Evolutionary conservation across 192 early-diverging fungal genomes (phyloP), one percentile per base, ranked within the genome.

Genomic region (Umbelopsis ramanniana): DNA sequence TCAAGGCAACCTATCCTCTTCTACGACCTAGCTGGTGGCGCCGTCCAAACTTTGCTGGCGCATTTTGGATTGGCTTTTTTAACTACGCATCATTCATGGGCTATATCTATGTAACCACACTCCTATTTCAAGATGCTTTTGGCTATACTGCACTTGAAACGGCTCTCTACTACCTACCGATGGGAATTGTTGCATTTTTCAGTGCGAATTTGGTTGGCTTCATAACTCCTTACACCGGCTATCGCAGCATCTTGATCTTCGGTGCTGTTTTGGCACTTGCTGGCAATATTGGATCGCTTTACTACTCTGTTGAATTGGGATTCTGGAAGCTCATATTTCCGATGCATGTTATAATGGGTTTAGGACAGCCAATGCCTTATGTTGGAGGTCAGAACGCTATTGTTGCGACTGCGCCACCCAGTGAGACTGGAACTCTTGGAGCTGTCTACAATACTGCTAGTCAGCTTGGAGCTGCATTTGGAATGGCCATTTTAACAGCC

Each of bases 91-190:
- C 72, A 73, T 85, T 83, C 57, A 47, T 74, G 9, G 76, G 76
- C 19, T 85, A 85, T 45, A 79, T 79, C n/a, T 76, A 83, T 33
- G 79, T 76, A 40, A 76, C 79, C n/a, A 83, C 84, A 6, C 72
- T 85, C 50, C 81, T 83, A 26, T 85, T 85, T 54, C 82, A 85
- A 47, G 80, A 83, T 14, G 60, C 81, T 35, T 79, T 75, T 72
- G 72, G 74, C 40, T 83, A 81, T 48, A 66, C 70, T 14, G 77
- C 84, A 4, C 52, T 83, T 55, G 69, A 81, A 23, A 76, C 82
- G 0, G 76, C 84, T 17, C 77, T 78, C 38, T 80, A 80, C 5
- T 83, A 78, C 70, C 79, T 85, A 47, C 84, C 84, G 0, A 40
- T 67, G 35, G 77, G 77, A 6, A 79, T 79, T 26, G 67, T 80